Evolutionary conservation across 176 grass and related monocot species (phyloP), one percentile per base, ranked within the genome.

Genomic region (Zea luxurians): DNA sequence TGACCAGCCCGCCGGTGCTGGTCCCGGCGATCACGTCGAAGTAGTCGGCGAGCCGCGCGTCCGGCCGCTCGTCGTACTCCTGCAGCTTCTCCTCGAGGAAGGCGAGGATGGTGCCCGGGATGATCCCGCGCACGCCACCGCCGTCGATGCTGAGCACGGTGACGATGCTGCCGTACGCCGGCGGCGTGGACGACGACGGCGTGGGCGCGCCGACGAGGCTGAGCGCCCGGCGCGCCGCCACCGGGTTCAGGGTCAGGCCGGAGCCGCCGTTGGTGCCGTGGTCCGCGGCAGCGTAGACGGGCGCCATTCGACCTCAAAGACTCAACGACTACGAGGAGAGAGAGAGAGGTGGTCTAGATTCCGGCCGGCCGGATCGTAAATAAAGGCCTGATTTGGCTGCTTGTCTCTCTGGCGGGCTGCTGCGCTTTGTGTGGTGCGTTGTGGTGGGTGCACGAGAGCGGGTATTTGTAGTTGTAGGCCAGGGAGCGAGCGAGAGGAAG

Each of bases 21-120:
- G 80, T 97, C 66, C 91, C 91, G 15, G 88, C 81, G 52, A 97
- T 73, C n/a, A 97, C 80, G 48, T 97, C 90, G 75, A 97, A 97
- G 46, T 97, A 97, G 27, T 93, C 88, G 0, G 81, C 68, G 3
- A 97, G 10, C 58, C 86, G 64, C 7, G 4, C 48, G 1, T 60
- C 57, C 0, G 64, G 46, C 0, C 81, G 46, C 0, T 64, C 70
- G 0, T 88, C 81, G 0, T 80, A 2, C 70, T 70, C 67, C 62
- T 88, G 81, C 37, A 91, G 89, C 61, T 87, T 84, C 8, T 76
- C 73, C 38, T 91, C 85, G 45, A 91, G 81, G 81, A 78, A 84
- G 8, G 45, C 73, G 48, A 91, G 67, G 72, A 91, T 78, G 40
- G 89, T 87, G 11, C 89, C 81, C 0, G 89, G 89, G 27, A 91